These are phyloP conservation scores for Tulasnella sp. DNA, from an alignment of 768 basidiomycete genomes.

Conservation along the genomic window DNA sequence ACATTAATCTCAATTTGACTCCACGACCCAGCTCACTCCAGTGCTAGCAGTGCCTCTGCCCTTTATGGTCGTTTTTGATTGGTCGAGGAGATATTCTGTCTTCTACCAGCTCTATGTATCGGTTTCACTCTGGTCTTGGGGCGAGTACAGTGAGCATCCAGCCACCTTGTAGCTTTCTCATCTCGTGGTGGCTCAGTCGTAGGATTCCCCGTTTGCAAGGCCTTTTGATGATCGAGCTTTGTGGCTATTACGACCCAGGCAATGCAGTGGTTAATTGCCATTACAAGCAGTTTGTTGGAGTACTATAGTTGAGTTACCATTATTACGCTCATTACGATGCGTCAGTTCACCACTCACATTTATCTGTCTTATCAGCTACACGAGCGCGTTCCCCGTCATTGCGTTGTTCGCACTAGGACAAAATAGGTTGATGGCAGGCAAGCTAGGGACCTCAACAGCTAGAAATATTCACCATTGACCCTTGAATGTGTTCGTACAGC, in stretches of 20 bases:
- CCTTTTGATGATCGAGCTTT: slow-evolving; percentile 17
- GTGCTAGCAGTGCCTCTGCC: slow-evolving; percentile 24
- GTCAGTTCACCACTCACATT: not conserved
- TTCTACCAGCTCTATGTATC: slow-evolving; percentile 27
- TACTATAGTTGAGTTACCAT: slow-evolving; percentile 20
- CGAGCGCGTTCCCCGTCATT: slow-evolving; percentile 28
- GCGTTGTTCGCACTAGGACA: slow-evolving; percentile 30
- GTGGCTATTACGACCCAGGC: slow-evolving; percentile 22
- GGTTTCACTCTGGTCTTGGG: slow-evolving; percentile 23
- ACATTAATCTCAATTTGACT: not conserved
- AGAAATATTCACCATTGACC: slow-evolving; percentile 23
- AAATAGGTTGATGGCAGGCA: slow-evolving; percentile 23
- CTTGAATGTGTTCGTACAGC: slow-evolving; percentile 11
- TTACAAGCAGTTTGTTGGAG: slow-evolving; percentile 27
- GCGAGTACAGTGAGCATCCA: not conserved
- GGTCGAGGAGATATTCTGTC: slow-evolving; percentile 21
- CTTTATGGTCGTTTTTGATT: slow-evolving; percentile 27
- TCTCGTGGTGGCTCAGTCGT: not conserved
- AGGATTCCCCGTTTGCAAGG: not conserved
- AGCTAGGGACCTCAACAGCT: not conserved
- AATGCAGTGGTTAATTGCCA: slow-evolving; percentile 22
- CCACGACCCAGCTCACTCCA: slow-evolving; percentile 1
- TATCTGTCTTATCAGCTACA: slow-evolving; percentile 20
- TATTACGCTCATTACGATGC: not conserved
- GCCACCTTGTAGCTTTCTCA: not conserved